Evolutionary conservation across 192 early-diverging fungal genomes (phyloP), one percentile per base, ranked within the genome.

Genomic region (Rhizoclosmatium globosum): DNA sequence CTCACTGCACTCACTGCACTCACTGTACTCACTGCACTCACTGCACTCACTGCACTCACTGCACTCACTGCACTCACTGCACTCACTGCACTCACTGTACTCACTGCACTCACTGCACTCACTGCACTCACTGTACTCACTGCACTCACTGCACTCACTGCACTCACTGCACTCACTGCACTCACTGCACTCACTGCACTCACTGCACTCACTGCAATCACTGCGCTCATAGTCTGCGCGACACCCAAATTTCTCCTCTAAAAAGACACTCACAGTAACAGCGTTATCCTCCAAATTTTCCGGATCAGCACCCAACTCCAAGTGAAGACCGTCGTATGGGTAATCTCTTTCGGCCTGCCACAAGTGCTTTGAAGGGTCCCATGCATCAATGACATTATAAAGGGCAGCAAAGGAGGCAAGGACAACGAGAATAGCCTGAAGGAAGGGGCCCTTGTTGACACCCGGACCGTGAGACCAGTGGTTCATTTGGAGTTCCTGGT

Each of bases 231-330:
- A 11, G 21, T 15, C 13, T 13, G 17, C n/a, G 62, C 62, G 2
- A 23, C 62, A 64, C 2, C n/a, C n/a, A 46, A 15, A 17, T 65
- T 65, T 41, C 38, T 19, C 15, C 41, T 31, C 31, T 31, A 21
- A 44, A n/a, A 71, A n/a, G n/a, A 57, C 58, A 73, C 79, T 23
- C 81, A 86, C 84, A 68, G 70, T 59, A 13, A 69, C 69, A 21
- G 15, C 66, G 15, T 41, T 86, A 62, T 89, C 87, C 47, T 71
- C 65, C 60, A 67, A 64, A 64, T 89, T 71, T 41, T 83, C 65
- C n/a, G 88, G 88, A 67, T 89, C 88, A n/a, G 82, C 85, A 58
- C 88, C 88, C 0, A 89, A 71, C 68, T 85, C 85, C 43, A 89
- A 76, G 3, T 87, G 82, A 42, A 89, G 73, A 19, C 86, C 86